Percentiles rank a stretch among this genome's conserved stretches.
phyloP scores from a whole-genome alignment of 2,329 filamentous ascomycete genomes.

The Ceratocystis harringtonii region DNA sequence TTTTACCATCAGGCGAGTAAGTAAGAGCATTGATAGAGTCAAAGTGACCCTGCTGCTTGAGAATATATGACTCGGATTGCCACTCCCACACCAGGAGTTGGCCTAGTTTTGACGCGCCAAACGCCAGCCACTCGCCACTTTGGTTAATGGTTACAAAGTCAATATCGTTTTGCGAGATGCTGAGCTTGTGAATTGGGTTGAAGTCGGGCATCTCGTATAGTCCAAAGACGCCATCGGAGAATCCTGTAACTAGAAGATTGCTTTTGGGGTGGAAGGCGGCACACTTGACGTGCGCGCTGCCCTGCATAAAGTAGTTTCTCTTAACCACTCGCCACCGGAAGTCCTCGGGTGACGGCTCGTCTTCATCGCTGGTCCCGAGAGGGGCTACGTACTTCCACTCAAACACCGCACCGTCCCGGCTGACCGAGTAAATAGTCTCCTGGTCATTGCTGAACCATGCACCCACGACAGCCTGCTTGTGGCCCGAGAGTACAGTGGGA shows the following conservation, averaged over 20 bases:
- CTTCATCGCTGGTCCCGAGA: constrained; percentile 35
- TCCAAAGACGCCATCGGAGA: constrained; percentile 86
- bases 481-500: constrained; percentile 78
- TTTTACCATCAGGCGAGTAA: constrained; percentile 86
- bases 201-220: constrained; percentile 94
- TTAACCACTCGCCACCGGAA: constrained; percentile 85
- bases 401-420: constrained; percentile 93
- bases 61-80: constrained; percentile 96
- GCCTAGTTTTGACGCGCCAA: constrained; percentile 86
- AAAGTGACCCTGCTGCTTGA: constrained; percentile 96
- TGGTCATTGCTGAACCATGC: constrained; percentile 96
- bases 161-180: constrained; percentile 93
- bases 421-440: constrained; percentile 89
- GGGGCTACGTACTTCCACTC: constrained; percentile 64
- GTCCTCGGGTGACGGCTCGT: constrained; percentile 31
- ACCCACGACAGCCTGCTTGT: constrained; percentile 78
- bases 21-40: constrained; percentile 87
- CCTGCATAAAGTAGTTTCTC: constrained; percentile 87
- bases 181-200: constrained; percentile 80
- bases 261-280: constrained; percentile 77
- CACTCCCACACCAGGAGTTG: constrained; percentile 99
- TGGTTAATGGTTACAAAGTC: constrained; percentile 90
- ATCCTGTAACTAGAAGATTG: constrained; percentile 88
- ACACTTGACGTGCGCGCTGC: constrained; percentile 71
- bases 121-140: constrained; percentile 90